Evolutionary conservation across 208 protist species (phyloP), one percentile per base, ranked within the genome.

Genomic region (Leishmania tarentolae): DNA sequence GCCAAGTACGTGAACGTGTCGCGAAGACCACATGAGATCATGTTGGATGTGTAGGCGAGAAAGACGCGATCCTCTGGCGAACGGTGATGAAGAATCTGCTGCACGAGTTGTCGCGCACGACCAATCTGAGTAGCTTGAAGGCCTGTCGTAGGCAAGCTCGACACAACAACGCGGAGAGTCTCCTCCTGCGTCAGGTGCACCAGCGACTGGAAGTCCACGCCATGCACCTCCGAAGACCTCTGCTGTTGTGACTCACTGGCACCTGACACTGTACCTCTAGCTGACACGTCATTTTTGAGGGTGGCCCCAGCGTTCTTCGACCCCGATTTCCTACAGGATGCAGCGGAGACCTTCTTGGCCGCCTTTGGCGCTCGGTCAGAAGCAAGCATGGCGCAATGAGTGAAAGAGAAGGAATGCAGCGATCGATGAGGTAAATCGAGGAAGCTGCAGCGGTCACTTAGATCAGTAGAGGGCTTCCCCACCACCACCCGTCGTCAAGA

Each of bases 31-130:
- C 91, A 98, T 3, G 99, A 99, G n/a, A 99, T 98, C 46, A 99
- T 85, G 85, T 99, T 99, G 17, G 98, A 99, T 1, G 99, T 99
- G 92, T 99, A 99, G 3, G 99, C 98, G 3, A 99, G 89, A 81
- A 99, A 99, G 28, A 99, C 99, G 13, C 79, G 73, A 65, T 95
- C 89, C 11, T 88, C 91, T 28, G 73, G 40, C 4, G 79, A 53
- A 28, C 84, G 86, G 68, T 88, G 84, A 70, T 92, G 87, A 72
- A 98, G 82, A 13, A 92, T 84, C 13, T 78, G 74, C 80, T 95
- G 94, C 24, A 97, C 83, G 3, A 98, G 81, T 0, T 65, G 73
- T 5, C 93, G 89, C 1, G 92, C 95, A 13, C 85, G 88, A 19
- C 93, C 95, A 44, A 96, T 80, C 84, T 94, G 81, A 28, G 92